Conservation (phyloP, 2,329 filamentous ascomycete species). For the Scedosporium minutisporum region DNA sequence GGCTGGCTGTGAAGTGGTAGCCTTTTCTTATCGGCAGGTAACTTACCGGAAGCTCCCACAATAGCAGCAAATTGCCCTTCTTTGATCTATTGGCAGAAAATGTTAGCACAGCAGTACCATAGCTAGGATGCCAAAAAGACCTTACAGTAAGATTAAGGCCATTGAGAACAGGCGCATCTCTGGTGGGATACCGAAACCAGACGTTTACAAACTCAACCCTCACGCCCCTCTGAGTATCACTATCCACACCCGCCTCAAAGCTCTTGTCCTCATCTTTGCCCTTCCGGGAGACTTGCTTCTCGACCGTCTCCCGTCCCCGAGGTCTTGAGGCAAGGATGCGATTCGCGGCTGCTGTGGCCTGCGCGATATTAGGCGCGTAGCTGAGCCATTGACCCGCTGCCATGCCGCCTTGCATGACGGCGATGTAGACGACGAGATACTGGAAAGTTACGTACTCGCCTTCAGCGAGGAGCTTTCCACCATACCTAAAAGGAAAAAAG, state of each 20-base stretch:
- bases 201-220: constrained; percentile 11
- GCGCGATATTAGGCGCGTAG: constrained; percentile 55
- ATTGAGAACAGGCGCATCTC: constrained; percentile 7
- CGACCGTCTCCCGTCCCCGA: neutral
- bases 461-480: constrained; percentile 6
- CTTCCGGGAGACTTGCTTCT: neutral
- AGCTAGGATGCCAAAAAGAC: neutral
- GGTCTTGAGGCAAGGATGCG: constrained; percentile 30
- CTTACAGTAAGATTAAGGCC: constrained; percentile 10
- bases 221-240: neutral
- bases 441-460: constrained; percentile 9
- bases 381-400: constrained; percentile 50
- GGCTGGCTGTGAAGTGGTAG: neutral
- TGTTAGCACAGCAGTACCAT: neutral
- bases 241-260: neutral
- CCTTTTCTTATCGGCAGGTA: neutral
- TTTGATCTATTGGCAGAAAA: constrained; percentile 7
- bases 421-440: constrained; percentile 11
- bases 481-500: too few relatives aligned
- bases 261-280: neutral
- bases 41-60: constrained; percentile 8
- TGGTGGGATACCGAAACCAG: constrained; percentile 11
- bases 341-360: constrained; percentile 49
- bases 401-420: constrained; percentile 10
- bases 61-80: constrained; percentile 10